phyloP scores from a whole-genome alignment of 164 flowering plant genomes.

The Saururus chinensis region DNA sequence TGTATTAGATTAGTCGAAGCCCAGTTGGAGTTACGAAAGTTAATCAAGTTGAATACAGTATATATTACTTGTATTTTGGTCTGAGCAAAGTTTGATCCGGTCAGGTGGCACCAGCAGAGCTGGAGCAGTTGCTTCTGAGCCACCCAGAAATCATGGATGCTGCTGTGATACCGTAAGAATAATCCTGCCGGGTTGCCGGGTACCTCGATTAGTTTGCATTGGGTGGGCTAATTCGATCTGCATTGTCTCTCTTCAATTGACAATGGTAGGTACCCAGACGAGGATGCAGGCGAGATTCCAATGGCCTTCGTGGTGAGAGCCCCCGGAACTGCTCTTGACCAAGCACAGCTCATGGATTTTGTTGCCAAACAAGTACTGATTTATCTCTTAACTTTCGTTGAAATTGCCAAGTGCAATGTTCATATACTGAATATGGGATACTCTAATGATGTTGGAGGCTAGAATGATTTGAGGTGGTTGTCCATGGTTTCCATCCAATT shows the following conservation, averaged over 20 bases:
- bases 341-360: constrained; percentile 1
- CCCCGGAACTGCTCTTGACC: background rate
- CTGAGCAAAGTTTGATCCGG: background rate
- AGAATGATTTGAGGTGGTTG: background rate
- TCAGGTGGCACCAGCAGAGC: constrained; percentile 92
- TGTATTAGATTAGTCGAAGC: background rate
- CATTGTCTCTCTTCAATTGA: background rate
- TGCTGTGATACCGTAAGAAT: constrained; percentile 77
- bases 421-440: background rate
- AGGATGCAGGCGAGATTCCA: constrained; percentile 6
- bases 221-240: background rate
- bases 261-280: constrained; percentile 19
- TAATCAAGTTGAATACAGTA: background rate
- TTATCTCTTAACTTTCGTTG: background rate
- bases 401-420: no score
- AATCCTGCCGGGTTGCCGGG: no score
- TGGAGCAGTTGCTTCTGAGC: constrained; percentile 72
- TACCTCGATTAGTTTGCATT: background rate
- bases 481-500: background rate
- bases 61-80: background rate
- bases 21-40: background rate
- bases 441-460: background rate
- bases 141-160: constrained; percentile 70
- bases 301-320: constrained; percentile 6
- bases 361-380: constrained; percentile 1